phyloP scores from a whole-genome alignment of 768 basidiomycete species.

The Russula virescens region DNA sequence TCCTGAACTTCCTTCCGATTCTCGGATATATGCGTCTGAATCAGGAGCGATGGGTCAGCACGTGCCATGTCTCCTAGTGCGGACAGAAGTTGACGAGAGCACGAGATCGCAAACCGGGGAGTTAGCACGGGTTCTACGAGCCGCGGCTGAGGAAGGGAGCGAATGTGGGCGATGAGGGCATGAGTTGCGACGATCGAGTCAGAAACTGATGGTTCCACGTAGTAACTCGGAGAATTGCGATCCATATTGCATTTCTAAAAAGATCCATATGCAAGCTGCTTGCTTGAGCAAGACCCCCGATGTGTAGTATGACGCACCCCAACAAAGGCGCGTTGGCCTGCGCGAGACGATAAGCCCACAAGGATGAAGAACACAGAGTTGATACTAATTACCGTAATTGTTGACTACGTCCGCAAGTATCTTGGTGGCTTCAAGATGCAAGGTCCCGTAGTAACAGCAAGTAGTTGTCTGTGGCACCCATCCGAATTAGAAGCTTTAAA shows the following conservation, averaged over 20 bases:
- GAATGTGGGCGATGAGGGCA: conserved; percentile 64
- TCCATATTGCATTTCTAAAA: conserved; percentile 91
- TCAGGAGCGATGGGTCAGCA: conserved; percentile 54
- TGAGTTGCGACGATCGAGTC: conserved; percentile 58
- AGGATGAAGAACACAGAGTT: background rate
- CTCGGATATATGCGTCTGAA: conserved; percentile 94
- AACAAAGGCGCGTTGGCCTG: conserved; percentile 82
- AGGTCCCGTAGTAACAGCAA: conserved; percentile 82
- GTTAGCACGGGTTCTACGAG: conserved; percentile 89
- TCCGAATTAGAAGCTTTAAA: background rate
- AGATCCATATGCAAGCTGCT: background rate
- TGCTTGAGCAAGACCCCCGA: too few species aligned
- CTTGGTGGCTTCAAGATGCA: conserved; percentile 79
- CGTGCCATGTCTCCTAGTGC: conserved; percentile 57
- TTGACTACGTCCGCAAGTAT: conserved; percentile 71
- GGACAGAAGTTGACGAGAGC: conserved; percentile 62
- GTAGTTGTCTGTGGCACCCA: conserved; percentile 72
- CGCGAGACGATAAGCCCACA: background rate
- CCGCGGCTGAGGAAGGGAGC: conserved; percentile 43
- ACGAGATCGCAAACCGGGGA: conserved; percentile 94
- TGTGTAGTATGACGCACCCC: conserved; percentile 49
- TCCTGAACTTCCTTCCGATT: conserved; percentile 66
- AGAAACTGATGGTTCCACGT: conserved; percentile 57
- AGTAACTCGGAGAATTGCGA: conserved; percentile 58
- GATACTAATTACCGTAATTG: conserved; percentile 42